A percentile compares a stretch with the other conserved stretches of the same genome.
Evolutionary conservation across 75 land plant species (phyloP).

Genomic region (Cunninghamia lanceolata): DNA sequence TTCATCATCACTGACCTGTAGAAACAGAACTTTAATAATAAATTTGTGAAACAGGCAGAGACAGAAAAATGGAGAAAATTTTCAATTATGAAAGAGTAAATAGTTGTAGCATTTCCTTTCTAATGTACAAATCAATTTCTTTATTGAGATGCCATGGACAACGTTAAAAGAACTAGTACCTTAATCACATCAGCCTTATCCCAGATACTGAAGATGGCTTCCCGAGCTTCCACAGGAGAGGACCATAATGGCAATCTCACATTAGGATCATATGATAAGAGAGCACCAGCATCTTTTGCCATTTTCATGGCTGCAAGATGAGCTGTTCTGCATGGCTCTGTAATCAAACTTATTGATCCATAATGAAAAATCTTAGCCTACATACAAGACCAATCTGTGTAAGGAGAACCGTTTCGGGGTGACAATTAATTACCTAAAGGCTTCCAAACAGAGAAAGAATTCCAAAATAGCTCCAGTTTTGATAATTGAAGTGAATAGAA

Average conservation of each 20-base stretch:
- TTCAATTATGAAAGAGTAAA: not conserved
- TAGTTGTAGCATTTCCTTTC: not conserved
- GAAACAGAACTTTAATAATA: not conserved
- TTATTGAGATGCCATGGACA: not conserved
- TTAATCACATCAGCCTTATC: slow-evolving; percentile 54
- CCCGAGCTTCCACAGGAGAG: slow-evolving; percentile 43
- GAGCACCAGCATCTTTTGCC: slow-evolving; percentile 37
- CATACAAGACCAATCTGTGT: not conserved
- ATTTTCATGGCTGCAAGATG: slow-evolving; percentile 42
- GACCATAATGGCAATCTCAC: slow-evolving; percentile 51
- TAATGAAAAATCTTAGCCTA: slow-evolving; percentile 49
- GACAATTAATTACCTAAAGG: not conserved
- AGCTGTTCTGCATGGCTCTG: slow-evolving; percentile 47
- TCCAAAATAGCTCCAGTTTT: not conserved
- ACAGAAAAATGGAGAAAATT: too few species aligned
- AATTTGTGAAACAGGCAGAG: not conserved
- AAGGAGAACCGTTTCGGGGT: not conserved
- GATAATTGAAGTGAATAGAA: too few species aligned
- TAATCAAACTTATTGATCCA: slow-evolving; percentile 54
- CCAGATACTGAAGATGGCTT: slow-evolving; percentile 61
- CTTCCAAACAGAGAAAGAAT: not conserved
- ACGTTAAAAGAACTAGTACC: slow-evolving; percentile 14
- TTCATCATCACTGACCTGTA: slow-evolving; percentile 79
- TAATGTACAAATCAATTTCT: not conserved
- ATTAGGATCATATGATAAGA: slow-evolving; percentile 61